phyloP scores from a whole-genome alignment of 805 yeast species.

The Candida hungchunana region DNA sequence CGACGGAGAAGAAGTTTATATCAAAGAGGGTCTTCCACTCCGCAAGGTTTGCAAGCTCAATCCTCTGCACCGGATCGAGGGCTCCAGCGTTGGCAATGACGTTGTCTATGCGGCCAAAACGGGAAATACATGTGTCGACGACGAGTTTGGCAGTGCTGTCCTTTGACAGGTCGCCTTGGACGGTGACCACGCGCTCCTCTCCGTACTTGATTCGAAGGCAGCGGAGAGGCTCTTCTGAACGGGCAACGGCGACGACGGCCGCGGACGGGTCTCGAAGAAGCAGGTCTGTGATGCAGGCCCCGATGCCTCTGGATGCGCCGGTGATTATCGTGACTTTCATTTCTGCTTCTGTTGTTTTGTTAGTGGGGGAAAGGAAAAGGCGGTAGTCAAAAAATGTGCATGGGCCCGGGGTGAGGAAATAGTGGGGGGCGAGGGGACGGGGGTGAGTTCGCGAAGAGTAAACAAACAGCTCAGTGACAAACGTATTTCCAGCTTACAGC shows the following conservation, averaged over 20 bases:
- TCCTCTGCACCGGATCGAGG: conserved; percentile 65
- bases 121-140: conserved; percentile 40
- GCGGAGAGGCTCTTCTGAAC: conserved; percentile 49
- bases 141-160: conserved; percentile 33
- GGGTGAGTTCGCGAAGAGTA: conserved; percentile 1
- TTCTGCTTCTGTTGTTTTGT: no score
- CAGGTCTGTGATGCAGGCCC: conserved; percentile 64
- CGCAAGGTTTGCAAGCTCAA: conserved; percentile 47
- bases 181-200: conserved; percentile 41
- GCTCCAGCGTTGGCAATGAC: conserved; percentile 80
- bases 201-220: conserved; percentile 43
- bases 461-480: neutral
- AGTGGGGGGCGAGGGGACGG: no score
- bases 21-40: conserved; percentile 67
- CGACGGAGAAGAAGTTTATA: conserved; percentile 73
- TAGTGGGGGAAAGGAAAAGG: no score
- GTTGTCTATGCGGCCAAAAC: conserved; percentile 58
- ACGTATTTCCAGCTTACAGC: no score
- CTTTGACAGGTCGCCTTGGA: conserved; percentile 60
- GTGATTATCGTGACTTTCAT: no score
- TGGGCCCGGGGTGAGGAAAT: neutral
- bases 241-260: conserved; percentile 66
- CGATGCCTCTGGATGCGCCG: conserved; percentile 55
- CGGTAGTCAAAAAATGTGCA: no score
- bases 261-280: conserved; percentile 35